Conservation (phyloP, 2,329 filamentous ascomycete genomes). For the Colletotrichum costaricense region DNA sequence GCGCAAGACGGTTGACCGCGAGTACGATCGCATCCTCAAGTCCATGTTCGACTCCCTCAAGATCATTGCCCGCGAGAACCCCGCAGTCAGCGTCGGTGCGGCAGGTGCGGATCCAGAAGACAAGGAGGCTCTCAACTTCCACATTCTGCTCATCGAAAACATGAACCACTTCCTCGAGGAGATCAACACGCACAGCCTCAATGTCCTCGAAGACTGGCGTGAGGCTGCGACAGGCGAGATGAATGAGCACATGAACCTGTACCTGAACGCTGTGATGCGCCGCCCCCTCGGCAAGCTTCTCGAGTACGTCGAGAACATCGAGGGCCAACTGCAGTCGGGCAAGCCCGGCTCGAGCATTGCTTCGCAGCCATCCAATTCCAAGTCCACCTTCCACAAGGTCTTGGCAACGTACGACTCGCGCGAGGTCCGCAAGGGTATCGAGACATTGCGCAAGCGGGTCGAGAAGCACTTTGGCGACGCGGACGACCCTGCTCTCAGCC, state of each 20-base stretch:
- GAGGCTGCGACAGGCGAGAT: constrained; percentile 82
- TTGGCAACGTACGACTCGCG: constrained; percentile 83
- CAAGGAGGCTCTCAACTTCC: constrained; percentile 96
- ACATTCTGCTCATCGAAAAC: constrained; percentile 97
- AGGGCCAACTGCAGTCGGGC: constrained; percentile 73
- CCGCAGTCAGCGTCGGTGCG: constrained; percentile 55
- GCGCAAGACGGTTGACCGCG: constrained; percentile 82
- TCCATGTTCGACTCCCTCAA: constrained; percentile 98
- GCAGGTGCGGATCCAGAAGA: constrained; percentile 76
- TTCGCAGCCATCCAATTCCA: constrained; percentile 84
- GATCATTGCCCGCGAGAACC: constrained; percentile 85
- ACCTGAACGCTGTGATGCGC: constrained; percentile 88
- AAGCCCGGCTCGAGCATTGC: constrained; percentile 75
- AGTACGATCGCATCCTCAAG: constrained; percentile 89
- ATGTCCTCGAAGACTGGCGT: constrained; percentile 86
- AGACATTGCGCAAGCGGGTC: constrained; percentile 87
- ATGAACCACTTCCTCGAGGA: constrained; percentile 98
- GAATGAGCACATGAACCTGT: constrained; percentile 86
- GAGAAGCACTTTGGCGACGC: constrained; percentile 98
- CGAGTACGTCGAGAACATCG: constrained; percentile 91
- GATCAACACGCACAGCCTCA: constrained; percentile 79
- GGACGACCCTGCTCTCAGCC: constrained; percentile 76
- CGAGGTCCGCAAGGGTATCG: constrained; percentile 90
- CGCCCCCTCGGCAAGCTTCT: constrained; percentile 90
- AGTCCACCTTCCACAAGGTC: constrained; percentile 86